These are phyloP conservation scores for Hibiscus tridactylites DNA, from an alignment of 345 rosid genomes.

Conservation along the genomic window DNA sequence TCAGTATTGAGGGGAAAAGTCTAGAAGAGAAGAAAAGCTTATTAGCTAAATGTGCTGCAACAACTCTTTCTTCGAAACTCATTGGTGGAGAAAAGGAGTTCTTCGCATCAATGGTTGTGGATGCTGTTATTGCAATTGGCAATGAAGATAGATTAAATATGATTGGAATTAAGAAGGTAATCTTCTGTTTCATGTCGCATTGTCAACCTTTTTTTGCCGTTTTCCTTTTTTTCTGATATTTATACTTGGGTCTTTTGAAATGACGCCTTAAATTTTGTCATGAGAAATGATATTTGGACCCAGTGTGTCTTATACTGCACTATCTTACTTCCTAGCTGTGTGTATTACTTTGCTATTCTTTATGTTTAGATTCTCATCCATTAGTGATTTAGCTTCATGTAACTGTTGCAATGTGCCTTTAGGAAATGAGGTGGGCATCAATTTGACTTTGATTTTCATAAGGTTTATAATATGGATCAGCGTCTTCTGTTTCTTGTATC, in stretches of 20 bases:
- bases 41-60: slow-evolving; percentile 86
- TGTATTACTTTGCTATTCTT: background rate
- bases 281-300: background rate
- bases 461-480: background rate
- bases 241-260: background rate
- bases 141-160: slow-evolving; percentile 72
- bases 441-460: background rate
- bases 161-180: slow-evolving; percentile 94
- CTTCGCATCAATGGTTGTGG: slow-evolving; percentile 87
- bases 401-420: background rate
- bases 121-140: slow-evolving; percentile 87
- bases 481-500: background rate
- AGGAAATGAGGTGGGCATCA: background rate
- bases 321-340: background rate
- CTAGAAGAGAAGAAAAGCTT: slow-evolving; percentile 83
- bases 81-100: slow-evolving; percentile 97
- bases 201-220: background rate
- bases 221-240: background rate
- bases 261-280: background rate
- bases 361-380: background rate
- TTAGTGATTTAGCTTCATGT: background rate
- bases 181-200: background rate
- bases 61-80: slow-evolving; percentile 92
- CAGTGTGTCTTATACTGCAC: background rate
- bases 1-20: slow-evolving; percentile 88